A percentile compares a stretch with the other conserved stretches of the same genome.
phyloP scores from a whole-genome alignment of 2,329 filamentous ascomycete species.

The Epichloe elymi region DNA sequence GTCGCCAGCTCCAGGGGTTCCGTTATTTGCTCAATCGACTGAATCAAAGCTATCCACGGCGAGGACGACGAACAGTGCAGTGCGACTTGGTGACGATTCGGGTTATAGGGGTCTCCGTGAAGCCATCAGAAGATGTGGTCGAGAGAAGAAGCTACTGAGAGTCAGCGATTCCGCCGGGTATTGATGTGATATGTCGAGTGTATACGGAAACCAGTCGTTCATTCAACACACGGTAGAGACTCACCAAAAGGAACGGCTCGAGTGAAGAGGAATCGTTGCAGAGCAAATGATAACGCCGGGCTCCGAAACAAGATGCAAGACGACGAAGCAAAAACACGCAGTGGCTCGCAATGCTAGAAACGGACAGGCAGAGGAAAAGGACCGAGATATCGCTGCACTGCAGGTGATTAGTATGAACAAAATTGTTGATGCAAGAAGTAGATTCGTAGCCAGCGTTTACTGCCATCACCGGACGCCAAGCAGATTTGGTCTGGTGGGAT shows the following conservation, averaged over 20 bases:
- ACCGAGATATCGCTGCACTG: constrained; percentile 1
- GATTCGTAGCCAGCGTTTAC: background rate
- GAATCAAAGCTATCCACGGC: background rate
- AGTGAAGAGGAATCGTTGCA: constrained; percentile 5
- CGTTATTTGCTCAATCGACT: background rate
- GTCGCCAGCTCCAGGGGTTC: background rate
- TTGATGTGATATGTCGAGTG: background rate
- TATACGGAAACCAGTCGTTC: no score
- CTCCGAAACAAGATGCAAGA: constrained; percentile 12
- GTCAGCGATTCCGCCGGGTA: constrained; percentile 3
- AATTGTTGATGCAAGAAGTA: background rate
- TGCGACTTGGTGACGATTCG: background rate
- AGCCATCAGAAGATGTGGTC: constrained; percentile 15
- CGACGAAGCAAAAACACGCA: constrained; percentile 5
- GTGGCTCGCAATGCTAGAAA: constrained; percentile 6
- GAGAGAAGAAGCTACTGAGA: constrained; percentile 1
- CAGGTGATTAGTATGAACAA: background rate
- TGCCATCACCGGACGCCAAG: background rate
- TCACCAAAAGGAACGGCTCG: background rate
- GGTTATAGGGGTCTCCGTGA: constrained; percentile 15
- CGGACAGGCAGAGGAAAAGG: background rate
- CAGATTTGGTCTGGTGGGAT: background rate
- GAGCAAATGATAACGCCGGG: constrained; percentile 16
- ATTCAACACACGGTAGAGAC: background rate
- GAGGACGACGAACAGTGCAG: background rate